Evolutionary conservation across 257 asterid genomes (phyloP).

Genomic region (Handroanthus guayacan): DNA sequence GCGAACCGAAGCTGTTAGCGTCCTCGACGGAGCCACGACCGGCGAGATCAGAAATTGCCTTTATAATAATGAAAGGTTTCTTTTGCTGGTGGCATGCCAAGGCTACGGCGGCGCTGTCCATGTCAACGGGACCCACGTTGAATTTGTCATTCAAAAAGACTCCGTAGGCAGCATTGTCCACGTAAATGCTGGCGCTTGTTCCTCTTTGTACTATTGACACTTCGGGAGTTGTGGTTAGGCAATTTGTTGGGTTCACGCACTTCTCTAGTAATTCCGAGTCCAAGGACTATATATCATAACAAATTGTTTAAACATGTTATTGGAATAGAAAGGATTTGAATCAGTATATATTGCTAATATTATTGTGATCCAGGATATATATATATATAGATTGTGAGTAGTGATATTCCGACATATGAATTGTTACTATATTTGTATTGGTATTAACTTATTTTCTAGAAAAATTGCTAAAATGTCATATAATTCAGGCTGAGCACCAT

Average conservation of each 20-base stretch:
- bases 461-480: too few species aligned
- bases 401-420: too few species aligned
- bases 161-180: constrained; percentile 63
- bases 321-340: too few species aligned
- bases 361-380: too few species aligned
- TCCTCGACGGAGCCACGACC: constrained; percentile 58
- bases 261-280: constrained; percentile 35
- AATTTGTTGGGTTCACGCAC: constrained; percentile 51
- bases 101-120: constrained; percentile 71
- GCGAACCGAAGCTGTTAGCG: constrained; percentile 49
- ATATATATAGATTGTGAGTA: too few species aligned
- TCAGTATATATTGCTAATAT: too few species aligned
- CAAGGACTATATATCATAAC: constrained; percentile 9
- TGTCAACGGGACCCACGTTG: constrained; percentile 44
- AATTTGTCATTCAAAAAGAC: constrained; percentile 43
- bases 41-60: constrained; percentile 66
- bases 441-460: too few species aligned
- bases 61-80: constrained; percentile 54
- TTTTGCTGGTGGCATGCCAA: constrained; percentile 55
- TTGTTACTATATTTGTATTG: too few species aligned
- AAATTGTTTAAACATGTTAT: too few species aligned
- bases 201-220: constrained; percentile 48
- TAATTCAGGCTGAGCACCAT: too few species aligned
- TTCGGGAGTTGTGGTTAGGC: constrained; percentile 43
- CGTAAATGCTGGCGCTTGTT: constrained; percentile 53